phyloP scores from a whole-genome alignment of 192 early-diverging fungal species.

The Thoreauomyces humboldtii region DNA sequence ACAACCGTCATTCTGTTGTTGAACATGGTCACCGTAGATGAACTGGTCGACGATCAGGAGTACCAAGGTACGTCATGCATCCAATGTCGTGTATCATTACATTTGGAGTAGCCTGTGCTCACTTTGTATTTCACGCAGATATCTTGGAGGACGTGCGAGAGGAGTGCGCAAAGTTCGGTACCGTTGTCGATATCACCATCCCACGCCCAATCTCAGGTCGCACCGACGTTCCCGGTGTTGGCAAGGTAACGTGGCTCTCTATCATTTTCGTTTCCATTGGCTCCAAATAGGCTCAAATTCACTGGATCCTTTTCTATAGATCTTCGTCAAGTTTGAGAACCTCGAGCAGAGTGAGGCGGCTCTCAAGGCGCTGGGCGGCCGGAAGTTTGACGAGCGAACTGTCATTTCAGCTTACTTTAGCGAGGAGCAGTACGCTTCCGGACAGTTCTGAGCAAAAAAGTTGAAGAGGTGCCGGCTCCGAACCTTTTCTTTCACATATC shows the following conservation, averaged over 20 bases:
- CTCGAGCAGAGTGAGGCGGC: slow-evolving; percentile 65
- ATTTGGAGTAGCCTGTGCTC: no score
- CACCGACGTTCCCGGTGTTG: slow-evolving; percentile 67
- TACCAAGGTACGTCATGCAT: slow-evolving; percentile 66
- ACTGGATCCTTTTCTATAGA: no score
- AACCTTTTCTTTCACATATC: no score
- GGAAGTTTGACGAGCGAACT: slow-evolving; percentile 90
- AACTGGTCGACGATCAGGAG: slow-evolving; percentile 81
- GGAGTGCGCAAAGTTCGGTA: slow-evolving; percentile 86
- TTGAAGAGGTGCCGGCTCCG: no score
- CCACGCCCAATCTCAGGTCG: slow-evolving; percentile 67
- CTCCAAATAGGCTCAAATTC: background rate
- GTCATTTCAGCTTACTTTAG: slow-evolving; percentile 84
- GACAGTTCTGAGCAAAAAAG: slow-evolving; percentile 50
- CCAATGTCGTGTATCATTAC: background rate
- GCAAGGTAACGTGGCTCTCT: slow-evolving; percentile 61
- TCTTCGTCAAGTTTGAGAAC: slow-evolving; percentile 76
- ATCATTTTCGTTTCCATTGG: background rate
- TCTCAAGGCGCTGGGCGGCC: slow-evolving; percentile 79
- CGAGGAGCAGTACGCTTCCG: slow-evolving; percentile 66
- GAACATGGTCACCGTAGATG: slow-evolving; percentile 90
- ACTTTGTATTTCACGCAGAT: no score
- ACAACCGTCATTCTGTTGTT: slow-evolving; percentile 83
- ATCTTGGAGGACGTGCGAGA: slow-evolving; percentile 88
- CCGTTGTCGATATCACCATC: slow-evolving; percentile 76